Conservation (phyloP, 805 yeast genomes). For the Yamadazyma endophytica region DNA sequence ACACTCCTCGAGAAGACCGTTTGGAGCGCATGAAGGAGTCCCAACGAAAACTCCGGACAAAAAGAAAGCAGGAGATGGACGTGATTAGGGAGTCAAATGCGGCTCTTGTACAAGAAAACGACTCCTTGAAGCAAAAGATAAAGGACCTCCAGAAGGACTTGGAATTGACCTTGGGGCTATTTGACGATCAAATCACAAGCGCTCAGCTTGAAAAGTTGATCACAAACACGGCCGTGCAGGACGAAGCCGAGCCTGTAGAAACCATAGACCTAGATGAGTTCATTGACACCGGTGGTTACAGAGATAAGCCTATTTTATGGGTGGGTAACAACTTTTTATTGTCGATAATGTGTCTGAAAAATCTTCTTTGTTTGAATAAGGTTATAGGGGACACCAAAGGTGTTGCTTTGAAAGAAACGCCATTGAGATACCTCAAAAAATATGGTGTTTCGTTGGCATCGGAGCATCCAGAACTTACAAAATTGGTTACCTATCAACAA, state of each 20-base stretch:
- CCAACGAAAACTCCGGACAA: constrained; percentile 2
- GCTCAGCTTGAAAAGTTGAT: constrained; percentile 1
- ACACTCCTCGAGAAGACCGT: not conserved
- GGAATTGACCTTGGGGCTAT: not conserved
- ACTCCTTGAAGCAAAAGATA: not conserved
- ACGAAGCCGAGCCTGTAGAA: not conserved
- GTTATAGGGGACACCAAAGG: not conserved
- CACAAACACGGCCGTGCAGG: not conserved
- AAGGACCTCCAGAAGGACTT: constrained; percentile 1
- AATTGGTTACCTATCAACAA: not conserved
- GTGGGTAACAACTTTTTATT: constrained; percentile 1
- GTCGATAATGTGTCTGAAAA: not conserved
- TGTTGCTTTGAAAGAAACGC: not conserved
- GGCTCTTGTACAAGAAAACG: not conserved
- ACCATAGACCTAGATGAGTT: not conserved
- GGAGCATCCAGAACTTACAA: not conserved
- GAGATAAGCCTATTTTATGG: not conserved
- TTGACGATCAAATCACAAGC: constrained; percentile 3
- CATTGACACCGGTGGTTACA: not conserved
- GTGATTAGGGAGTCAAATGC: not conserved
- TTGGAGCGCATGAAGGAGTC: constrained; percentile 4
- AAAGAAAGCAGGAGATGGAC: constrained; percentile 3
- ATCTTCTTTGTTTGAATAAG: constrained; percentile 1
- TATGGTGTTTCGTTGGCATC: constrained; percentile 2
- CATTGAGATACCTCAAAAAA: constrained; percentile 1